Evolutionary conservation across 345 rosid species (phyloP).

Genomic region (Crucihimalaya himalaica): DNA sequence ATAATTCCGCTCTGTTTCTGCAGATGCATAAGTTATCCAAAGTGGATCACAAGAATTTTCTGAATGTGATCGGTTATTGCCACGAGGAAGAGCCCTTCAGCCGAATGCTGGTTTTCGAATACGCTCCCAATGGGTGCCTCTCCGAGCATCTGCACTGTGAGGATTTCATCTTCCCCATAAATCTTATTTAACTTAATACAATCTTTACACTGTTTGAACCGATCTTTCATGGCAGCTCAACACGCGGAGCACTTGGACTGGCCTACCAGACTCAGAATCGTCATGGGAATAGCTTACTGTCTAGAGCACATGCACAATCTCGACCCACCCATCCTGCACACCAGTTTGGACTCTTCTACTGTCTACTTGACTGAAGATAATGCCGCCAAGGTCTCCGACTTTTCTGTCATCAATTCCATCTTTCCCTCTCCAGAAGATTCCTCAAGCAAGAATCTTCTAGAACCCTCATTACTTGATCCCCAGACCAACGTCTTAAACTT

Average conservation of each 20-base stretch:
- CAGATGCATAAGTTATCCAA: constrained; percentile 80
- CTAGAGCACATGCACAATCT: constrained; percentile 90
- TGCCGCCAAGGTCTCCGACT: constrained; percentile 92
- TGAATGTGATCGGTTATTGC: constrained; percentile 86
- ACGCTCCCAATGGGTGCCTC: constrained; percentile 95
- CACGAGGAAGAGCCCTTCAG: constrained; percentile 82
- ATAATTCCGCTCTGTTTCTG: constrained; percentile 26
- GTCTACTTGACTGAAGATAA: constrained; percentile 83
- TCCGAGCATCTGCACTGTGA: constrained; percentile 91
- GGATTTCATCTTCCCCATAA: constrained; percentile 24
- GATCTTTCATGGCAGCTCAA: constrained; percentile 52
- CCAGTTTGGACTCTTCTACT: constrained; percentile 66
- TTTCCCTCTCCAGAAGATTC: constrained; percentile 50
- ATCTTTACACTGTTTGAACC: background rate
- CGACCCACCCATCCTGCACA: constrained; percentile 63
- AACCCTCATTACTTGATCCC: constrained; percentile 45
- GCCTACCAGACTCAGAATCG: constrained; percentile 74
- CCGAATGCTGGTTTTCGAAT: constrained; percentile 93
- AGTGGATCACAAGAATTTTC: constrained; percentile 88
- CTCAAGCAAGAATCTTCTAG: constrained; percentile 47
- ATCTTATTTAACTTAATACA: background rate
- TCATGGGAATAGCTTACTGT: constrained; percentile 91
- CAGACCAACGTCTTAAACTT: constrained; percentile 64
- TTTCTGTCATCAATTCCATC: constrained; percentile 55
- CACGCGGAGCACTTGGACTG: constrained; percentile 89